Percentiles rank a stretch among this genome's conserved stretches.
Conservation (phyloP, 2,329 filamentous ascomycete species). For the Corniculantispora saksenae region DNA sequence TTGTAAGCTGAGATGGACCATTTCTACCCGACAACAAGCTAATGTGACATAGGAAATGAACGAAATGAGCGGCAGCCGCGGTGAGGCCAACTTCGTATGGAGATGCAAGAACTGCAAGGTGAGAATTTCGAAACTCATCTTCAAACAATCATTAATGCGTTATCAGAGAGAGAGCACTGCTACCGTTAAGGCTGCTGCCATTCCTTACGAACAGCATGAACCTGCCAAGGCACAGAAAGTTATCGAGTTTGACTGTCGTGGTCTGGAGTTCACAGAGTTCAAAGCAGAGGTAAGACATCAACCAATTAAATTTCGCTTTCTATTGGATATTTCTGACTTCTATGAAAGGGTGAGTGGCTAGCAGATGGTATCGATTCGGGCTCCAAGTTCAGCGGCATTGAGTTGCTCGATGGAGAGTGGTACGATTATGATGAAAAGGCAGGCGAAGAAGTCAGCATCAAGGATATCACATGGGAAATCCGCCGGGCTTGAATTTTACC, state of each 20-base stretch:
- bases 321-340: constrained; percentile 9
- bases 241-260: constrained; percentile 89
- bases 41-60: constrained; percentile 69
- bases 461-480: constrained; percentile 85
- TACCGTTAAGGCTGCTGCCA: constrained; percentile 74
- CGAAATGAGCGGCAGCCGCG: constrained; percentile 88
- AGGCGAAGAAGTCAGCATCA: constrained; percentile 87
- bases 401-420: constrained; percentile 90
- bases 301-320: not conserved
- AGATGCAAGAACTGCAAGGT: constrained; percentile 98
- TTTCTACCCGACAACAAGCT: not conserved
- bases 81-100: constrained; percentile 99
- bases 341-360: constrained; percentile 78
- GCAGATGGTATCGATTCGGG: constrained; percentile 78
- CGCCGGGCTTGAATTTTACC: constrained; percentile 58
- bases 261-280: constrained; percentile 89
- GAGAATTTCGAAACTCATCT: constrained; percentile 20
- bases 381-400: constrained; percentile 80
- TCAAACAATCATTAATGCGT: not conserved
- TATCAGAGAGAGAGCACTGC: constrained; percentile 79
- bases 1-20: constrained; percentile 58
- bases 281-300: constrained; percentile 70
- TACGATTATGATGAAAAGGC: constrained; percentile 97
- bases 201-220: constrained; percentile 68
- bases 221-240: constrained; percentile 77